Percentiles rank a stretch among this genome's conserved stretches.
These are phyloP conservation scores for Seminavis robusta DNA, from an alignment of 108 stramenopile genomes.

Conservation along the genomic window DNA sequence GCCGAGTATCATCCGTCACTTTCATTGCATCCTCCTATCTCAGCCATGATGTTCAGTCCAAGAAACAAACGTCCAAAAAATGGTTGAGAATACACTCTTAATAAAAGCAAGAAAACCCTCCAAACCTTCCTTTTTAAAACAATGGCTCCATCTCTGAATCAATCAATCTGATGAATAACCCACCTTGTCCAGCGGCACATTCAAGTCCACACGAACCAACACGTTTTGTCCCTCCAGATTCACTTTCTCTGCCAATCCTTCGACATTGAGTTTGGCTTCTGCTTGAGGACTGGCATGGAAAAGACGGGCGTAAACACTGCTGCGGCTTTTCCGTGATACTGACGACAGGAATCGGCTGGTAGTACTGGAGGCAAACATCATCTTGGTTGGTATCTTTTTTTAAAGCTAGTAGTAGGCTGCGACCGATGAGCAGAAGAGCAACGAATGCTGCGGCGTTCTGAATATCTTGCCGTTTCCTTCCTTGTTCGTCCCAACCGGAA, in stretches of 20 bases:
- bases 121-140: not conserved
- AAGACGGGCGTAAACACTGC: conserved; percentile 12
- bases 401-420: too few species aligned
- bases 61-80: not conserved
- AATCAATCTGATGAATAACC: not conserved
- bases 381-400: too few species aligned
- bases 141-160: not conserved
- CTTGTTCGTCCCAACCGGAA: too few species aligned
- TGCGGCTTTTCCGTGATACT: too few species aligned
- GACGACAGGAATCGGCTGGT: conserved; percentile 6
- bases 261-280: conserved; percentile 73
- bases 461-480: too few species aligned
- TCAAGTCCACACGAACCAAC: conserved; percentile 86
- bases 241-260: conserved; percentile 73
- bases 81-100: not conserved
- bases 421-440: too few species aligned
- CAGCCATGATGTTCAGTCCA: too few species aligned
- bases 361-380: too few species aligned
- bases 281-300: conserved; percentile 45
- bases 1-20: conserved; percentile 88
- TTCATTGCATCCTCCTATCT: conserved; percentile 66
- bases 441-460: too few species aligned
- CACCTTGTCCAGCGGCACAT: conserved; percentile 83
- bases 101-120: not conserved
- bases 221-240: conserved; percentile 78